phyloP scores from a whole-genome alignment of 768 basidiomycete species.

The Paxillus rubicundulus region DNA sequence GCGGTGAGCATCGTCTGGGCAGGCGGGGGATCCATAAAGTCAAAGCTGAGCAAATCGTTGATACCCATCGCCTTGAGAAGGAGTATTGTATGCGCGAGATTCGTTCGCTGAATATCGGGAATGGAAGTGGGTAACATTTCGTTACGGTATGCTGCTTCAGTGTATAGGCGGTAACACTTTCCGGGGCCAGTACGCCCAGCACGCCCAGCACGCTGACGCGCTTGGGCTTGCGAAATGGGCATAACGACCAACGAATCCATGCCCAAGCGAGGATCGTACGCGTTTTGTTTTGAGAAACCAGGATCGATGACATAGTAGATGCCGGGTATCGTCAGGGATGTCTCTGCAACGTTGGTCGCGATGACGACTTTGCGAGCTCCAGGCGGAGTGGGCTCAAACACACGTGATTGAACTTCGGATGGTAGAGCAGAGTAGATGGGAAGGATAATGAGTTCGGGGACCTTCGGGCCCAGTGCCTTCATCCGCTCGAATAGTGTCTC shows the following conservation, averaged over 20 bases:
- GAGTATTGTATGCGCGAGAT: constrained; percentile 88
- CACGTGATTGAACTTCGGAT: constrained; percentile 95
- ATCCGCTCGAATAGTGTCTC: constrained; percentile 98
- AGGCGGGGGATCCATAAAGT: constrained; percentile 99
- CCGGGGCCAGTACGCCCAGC: constrained; percentile 98
- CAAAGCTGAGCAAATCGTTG: constrained; percentile 95
- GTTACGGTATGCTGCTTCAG: constrained; percentile 96
- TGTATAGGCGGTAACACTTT: constrained; percentile 97
- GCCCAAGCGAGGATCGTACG: constrained; percentile 93
- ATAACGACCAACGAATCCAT: constrained; percentile 99
- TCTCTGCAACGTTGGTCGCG: constrained; percentile 99
- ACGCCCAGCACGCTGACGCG: constrained; percentile 91
- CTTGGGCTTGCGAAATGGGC: constrained; percentile 98
- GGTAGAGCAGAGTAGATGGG: constrained; percentile 98
- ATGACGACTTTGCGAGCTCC: constrained; percentile 99
- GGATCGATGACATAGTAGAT: constrained; percentile 99
- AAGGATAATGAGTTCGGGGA: constrained; percentile 93
- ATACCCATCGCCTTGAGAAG: constrained; percentile 99
- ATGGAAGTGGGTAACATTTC: constrained; percentile 98
- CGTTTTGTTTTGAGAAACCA: constrained; percentile 98
- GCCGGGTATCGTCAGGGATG: constrained; percentile 95
- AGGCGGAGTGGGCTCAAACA: constrained; percentile 97
- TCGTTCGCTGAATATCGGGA: constrained; percentile 96
- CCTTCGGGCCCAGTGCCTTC: constrained; percentile 98
- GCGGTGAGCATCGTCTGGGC: constrained; percentile 97